These are phyloP conservation scores for Fusarium oxysporum DNA, from an alignment of 2,329 filamentous ascomycete species.

Conservation along the genomic window DNA sequence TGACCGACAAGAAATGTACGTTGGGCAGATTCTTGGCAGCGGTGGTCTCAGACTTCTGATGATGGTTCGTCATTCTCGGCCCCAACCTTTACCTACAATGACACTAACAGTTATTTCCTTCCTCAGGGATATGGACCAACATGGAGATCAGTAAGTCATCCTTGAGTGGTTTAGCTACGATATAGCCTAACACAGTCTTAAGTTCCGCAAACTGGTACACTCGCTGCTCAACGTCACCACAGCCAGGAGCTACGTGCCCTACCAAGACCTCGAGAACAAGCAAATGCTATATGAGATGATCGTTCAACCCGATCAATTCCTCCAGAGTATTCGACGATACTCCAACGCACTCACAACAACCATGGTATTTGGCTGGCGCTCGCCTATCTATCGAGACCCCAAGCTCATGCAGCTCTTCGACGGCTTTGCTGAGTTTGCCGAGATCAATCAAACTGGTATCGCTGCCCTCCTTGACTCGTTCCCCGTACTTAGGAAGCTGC, in stretches of 20 bases:
- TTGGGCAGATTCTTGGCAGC: neutral
- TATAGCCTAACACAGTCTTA: accelerated
- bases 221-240: constrained; percentile 1
- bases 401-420: neutral
- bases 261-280: constrained; percentile 6
- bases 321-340: neutral
- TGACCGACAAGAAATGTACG: constrained; percentile 10
- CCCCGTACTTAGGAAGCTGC: neutral
- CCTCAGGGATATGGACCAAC: neutral
- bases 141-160: neutral
- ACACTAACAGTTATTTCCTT: accelerated
- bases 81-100: accelerated
- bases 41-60: neutral
- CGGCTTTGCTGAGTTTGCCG: neutral
- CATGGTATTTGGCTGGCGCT: constrained; percentile 15
- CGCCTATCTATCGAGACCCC: neutral
- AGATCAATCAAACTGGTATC: constrained; percentile 8
- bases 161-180: accelerated
- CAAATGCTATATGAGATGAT: constrained; percentile 9
- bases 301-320: neutral
- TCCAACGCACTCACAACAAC: constrained; percentile 8
- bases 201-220: constrained; percentile 10
- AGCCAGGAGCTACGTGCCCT: constrained; percentile 1
- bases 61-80: neutral
- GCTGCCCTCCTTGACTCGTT: constrained; percentile 2